Evolutionary conservation across 1,284 basidiomycete species (phyloP).

Genomic region (Ustilago tritici): DNA sequence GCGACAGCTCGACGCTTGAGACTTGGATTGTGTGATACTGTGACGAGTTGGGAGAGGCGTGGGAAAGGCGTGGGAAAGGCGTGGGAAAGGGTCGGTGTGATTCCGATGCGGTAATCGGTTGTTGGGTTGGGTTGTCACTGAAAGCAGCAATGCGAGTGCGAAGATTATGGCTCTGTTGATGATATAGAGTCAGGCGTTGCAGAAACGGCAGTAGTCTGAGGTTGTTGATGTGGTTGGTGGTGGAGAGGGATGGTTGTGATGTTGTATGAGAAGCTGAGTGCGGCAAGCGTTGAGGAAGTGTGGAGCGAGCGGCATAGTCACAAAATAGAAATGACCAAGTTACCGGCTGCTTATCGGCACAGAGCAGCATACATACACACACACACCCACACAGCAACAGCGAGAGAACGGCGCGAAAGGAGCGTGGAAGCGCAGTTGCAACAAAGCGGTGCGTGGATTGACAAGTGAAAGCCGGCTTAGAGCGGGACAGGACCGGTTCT

Average conservation of each 20-base stretch:
- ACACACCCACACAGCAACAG: too few relatives aligned
- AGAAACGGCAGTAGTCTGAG: not conserved
- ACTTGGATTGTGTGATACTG: not conserved
- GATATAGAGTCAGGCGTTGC: slow-evolving; percentile 3
- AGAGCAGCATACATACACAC: not conserved
- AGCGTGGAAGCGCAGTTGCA: slow-evolving; percentile 11
- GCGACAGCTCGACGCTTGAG: not conserved
- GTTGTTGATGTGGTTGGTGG: not conserved
- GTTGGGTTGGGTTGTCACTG: not conserved
- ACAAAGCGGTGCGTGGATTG: not conserved
- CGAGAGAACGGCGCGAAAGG: not conserved
- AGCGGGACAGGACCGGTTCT: slow-evolving; percentile 13
- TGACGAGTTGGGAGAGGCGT: slow-evolving; percentile 2
- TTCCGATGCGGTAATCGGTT: slow-evolving; percentile 2
- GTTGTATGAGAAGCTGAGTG: slow-evolving; percentile 1
- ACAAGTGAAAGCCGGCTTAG: not conserved
- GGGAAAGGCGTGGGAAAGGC: not conserved
- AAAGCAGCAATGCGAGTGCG: not conserved
- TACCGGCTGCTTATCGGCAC: slow-evolving; percentile 14
- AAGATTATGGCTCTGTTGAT: not conserved
- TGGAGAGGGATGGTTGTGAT: not conserved
- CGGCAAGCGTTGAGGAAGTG: not conserved
- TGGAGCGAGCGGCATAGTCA: not conserved
- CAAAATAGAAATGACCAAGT: not conserved
- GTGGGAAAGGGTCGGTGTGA: not conserved